Base-by-base conservation (phyloP, 1,284 basidiomycete genomes). In the Inonotus obliquus region DNA sequence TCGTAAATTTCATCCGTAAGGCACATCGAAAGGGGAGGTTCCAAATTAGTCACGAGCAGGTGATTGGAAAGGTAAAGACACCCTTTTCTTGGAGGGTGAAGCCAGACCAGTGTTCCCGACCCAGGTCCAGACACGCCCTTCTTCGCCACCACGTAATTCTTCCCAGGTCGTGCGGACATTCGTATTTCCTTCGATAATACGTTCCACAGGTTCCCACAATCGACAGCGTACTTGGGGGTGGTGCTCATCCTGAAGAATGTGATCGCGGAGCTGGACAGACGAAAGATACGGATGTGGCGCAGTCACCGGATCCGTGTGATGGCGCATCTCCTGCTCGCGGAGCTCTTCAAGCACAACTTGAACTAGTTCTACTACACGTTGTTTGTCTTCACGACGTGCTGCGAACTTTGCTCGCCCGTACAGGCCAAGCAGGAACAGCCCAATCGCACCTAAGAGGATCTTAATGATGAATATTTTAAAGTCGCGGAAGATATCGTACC, bases 81-180 rank as follows among this genome's bases (percentile, higher is more conserved):
- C 51, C 64, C 62, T 64, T n/a, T 63, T 61, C 48, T 61, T 57
- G 14, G 38, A 45, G n/a, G 62, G 62, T 38, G 62, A 63, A 29
- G 49, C 67, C 54, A 68, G 69, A 19, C 78, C 76, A n/a, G 75
- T 70, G 62, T 74, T 75, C 29, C 91, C 90, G 32, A 92, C 83
- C 90, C 90, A 93, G 60, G 86, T 78, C 90, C 90, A 93, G 60
- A 92, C 91, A 64, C 89, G 83, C 73, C 86, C 80, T 75, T 92
- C 91, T 70, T 92, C 90, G n/a, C 91, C 96, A 55, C 94, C 95
- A 64, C 82, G 80, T 52, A 92, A 83, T 75, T 98, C 95, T 72
- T 92, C 90, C 65, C 96, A 80, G 71, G 92, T 90, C 27, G 88
- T 87, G 60, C 93, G 84, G 19, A 99, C 92, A 74, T 99, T 99